Percentiles rank a stretch among this genome's conserved stretches.
Conservation (phyloP, 2,329 filamentous ascomycete genomes). For the Colletotrichum theobromicola region DNA sequence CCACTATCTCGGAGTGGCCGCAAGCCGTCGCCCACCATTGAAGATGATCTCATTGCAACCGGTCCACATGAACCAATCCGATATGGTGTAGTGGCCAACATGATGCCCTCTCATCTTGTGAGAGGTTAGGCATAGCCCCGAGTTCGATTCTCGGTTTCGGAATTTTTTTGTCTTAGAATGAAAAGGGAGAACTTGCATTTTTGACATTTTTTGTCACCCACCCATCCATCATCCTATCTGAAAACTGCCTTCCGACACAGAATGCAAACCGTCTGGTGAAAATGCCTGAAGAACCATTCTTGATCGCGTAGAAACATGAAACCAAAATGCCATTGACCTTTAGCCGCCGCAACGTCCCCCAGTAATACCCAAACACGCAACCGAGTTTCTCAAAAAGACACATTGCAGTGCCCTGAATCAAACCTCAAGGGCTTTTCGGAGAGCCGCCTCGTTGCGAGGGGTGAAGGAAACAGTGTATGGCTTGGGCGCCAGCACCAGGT, state of each 20-base stretch:
- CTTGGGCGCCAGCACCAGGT: conserved; percentile 6
- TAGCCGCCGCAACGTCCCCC: not conserved
- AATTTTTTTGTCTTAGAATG: too few relatives aligned
- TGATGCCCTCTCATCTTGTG: not conserved
- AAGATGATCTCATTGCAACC: not conserved
- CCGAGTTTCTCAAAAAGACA: not conserved
- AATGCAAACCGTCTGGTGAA: not conserved
- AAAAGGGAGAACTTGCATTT: not conserved
- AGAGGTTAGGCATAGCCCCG: not conserved
- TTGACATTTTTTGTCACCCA: not conserved
- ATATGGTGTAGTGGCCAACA: conserved; percentile 3
- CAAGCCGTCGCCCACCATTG: not conserved
- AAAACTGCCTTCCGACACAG: not conserved
- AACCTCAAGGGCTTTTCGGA: not conserved
- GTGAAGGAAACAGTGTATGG: not conserved
- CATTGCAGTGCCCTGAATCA: not conserved
- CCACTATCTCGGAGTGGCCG: not conserved
- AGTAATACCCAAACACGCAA: not conserved
- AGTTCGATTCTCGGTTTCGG: not conserved
- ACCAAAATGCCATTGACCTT: not conserved
- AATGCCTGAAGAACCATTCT: not conserved
- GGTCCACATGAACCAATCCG: not conserved
- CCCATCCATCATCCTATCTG: not conserved
- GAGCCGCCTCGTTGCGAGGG: not conserved
- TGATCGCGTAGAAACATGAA: not conserved